Percentiles rank a stretch among this genome's conserved stretches.
phyloP scores from a whole-genome alignment of 768 basidiomycete genomes.

The Lentinula edodes region DNA sequence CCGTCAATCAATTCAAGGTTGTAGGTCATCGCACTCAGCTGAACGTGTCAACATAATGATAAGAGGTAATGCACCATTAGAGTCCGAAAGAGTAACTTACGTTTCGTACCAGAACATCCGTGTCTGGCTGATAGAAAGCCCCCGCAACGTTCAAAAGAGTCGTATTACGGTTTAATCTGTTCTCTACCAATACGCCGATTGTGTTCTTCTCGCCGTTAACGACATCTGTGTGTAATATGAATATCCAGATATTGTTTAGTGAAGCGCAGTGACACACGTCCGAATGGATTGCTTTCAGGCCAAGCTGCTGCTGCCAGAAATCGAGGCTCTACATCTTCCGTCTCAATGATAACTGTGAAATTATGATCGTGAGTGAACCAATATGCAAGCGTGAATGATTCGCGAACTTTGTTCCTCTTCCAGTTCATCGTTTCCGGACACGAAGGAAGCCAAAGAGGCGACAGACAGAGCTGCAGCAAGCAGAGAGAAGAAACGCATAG shows the following conservation, averaged over 20 bases:
- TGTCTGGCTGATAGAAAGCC: conserved; percentile 62
- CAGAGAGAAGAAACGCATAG: conserved; percentile 28
- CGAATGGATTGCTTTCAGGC: conserved; percentile 69
- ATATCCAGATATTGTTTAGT: background rate
- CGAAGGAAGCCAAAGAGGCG: conserved; percentile 21
- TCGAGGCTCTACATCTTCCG: conserved; percentile 41
- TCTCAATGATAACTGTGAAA: conserved; percentile 31
- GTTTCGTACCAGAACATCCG: conserved; percentile 64
- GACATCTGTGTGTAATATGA: conserved; percentile 42
- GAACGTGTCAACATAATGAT: background rate
- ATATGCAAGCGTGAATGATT: background rate
- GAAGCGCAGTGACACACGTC: conserved; percentile 46
- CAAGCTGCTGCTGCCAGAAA: conserved; percentile 45
- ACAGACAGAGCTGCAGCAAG: conserved; percentile 21
- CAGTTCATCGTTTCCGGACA: conserved; percentile 25
- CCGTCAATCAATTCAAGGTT: conserved; percentile 47
- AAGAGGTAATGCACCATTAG: background rate
- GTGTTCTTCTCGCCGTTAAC: conserved; percentile 81
- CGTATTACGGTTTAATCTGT: conserved; percentile 67
- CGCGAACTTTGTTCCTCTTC: conserved; percentile 34
- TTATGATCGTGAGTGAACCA: conserved; percentile 7
- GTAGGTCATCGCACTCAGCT: conserved; percentile 59
- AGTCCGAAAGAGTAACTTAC: conserved; percentile 30
- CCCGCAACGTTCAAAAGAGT: conserved; percentile 63
- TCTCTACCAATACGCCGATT: conserved; percentile 62